phyloP scores from a whole-genome alignment of 176 grass and related monocot species.

The sorghum (Sorghum bicolor) region DNA sequence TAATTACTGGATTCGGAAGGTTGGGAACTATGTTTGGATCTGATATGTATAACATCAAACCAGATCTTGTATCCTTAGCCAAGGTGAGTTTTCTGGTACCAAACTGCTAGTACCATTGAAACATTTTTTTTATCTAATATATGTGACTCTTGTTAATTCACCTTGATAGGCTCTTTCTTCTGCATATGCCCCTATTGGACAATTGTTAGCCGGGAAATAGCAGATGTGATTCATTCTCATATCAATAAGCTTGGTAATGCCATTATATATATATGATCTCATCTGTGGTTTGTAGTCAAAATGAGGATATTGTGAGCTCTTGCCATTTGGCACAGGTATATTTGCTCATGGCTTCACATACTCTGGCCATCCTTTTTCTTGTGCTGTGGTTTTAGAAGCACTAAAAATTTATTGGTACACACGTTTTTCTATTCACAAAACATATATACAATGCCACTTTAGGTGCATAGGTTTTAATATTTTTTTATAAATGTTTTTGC shows the following conservation, averaged over 20 bases:
- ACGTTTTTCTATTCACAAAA: background rate
- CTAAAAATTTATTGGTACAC: conserved; percentile 72
- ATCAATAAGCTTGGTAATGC: conserved; percentile 74
- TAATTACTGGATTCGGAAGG: too few relatives aligned
- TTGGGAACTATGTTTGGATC: too few relatives aligned
- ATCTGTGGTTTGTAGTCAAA: too few relatives aligned
- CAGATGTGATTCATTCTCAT: conserved; percentile 72
- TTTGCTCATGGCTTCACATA: conserved; percentile 93
- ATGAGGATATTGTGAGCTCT: background rate
- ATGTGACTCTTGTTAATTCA: background rate
- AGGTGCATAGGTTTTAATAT: background rate
- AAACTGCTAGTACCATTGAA: background rate
- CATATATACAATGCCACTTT: background rate
- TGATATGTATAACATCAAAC: too few relatives aligned
- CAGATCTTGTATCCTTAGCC: background rate
- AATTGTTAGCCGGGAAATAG: conserved; percentile 83
- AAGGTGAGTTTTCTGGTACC: conserved; percentile 41
- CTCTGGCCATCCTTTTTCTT: conserved; percentile 79
- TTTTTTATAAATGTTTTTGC: background rate
- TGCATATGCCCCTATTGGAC: conserved; percentile 77
- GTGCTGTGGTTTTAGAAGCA: conserved; percentile 79
- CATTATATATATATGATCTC: background rate
- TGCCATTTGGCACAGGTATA: conserved; percentile 40
- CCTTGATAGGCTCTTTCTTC: conserved; percentile 73
- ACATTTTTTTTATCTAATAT: background rate